phyloP scores from a whole-genome alignment of 2,329 filamentous ascomycete genomes.

The Sordariomycetes sp. region DNA sequence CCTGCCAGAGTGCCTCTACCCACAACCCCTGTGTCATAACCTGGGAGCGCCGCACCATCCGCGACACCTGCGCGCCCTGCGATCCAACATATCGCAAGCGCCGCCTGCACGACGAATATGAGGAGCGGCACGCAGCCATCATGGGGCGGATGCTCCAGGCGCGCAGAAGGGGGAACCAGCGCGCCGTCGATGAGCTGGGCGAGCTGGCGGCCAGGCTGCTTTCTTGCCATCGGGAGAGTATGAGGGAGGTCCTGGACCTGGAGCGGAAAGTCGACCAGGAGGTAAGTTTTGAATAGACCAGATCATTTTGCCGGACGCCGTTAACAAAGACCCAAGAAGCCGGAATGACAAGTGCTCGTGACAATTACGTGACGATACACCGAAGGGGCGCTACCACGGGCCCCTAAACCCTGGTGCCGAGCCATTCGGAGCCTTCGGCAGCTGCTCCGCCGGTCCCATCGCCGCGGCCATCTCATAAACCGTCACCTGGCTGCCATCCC shows the following conservation, averaged over 20 bases:
- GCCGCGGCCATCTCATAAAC: not conserved
- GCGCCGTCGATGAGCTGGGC: constrained; percentile 11
- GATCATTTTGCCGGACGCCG: not conserved
- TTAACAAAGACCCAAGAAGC: not conserved
- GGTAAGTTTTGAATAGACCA: not conserved
- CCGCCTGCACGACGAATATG: constrained; percentile 13
- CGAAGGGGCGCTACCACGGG: not conserved
- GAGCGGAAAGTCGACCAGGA: constrained; percentile 8
- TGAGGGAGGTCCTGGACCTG: constrained; percentile 13
- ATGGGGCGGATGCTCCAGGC: constrained; percentile 15
- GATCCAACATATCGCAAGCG: constrained; percentile 16
- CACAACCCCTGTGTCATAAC: not conserved
- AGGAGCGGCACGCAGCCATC: constrained; percentile 14
- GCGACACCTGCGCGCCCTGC: constrained; percentile 25
- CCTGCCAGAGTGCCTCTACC: constrained; percentile 7
- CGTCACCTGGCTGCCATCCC: constrained; percentile 5
- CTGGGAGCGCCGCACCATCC: constrained; percentile 12
- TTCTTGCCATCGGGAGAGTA: constrained; percentile 9
- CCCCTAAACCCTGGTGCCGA: not conserved
- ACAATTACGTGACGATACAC: not conserved
- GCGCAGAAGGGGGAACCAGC: constrained; percentile 11
- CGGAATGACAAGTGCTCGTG: not conserved
- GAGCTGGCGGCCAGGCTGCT: constrained; percentile 13
- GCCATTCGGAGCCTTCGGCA: not conserved
- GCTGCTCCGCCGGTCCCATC: not conserved